Conservation (phyloP, 257 asterid genomes). For the Catharanthus roseus region DNA sequence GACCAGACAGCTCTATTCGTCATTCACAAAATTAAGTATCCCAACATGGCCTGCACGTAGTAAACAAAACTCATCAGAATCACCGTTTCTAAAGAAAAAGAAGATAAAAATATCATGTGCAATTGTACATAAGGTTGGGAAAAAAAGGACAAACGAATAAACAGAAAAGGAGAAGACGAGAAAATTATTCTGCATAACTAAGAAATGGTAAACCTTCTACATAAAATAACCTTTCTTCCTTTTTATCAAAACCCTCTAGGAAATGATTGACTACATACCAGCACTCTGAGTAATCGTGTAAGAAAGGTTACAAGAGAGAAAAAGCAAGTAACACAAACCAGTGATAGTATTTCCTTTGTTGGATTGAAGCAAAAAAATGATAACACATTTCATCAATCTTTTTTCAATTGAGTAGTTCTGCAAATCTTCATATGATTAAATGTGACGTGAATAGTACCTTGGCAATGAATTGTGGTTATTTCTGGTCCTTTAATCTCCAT, state of each 20-base stretch:
- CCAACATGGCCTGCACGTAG: constrained; percentile 49
- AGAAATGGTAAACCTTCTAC: neutral
- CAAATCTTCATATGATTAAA: constrained; percentile 3
- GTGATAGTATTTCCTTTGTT: neutral
- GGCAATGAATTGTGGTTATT: constrained; percentile 47
- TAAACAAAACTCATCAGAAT: constrained; percentile 17
- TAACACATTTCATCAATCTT: neutral
- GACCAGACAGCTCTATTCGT: constrained; percentile 19
- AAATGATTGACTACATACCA: neutral
- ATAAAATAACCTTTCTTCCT: neutral
- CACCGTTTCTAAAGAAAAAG: neutral
- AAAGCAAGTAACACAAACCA: too few species aligned
- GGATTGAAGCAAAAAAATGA: constrained; percentile 1
- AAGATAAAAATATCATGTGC: neutral
- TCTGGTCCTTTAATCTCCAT: constrained; percentile 64
- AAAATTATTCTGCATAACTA: neutral
- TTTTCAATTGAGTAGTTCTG: neutral
- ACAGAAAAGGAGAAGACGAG: neutral
- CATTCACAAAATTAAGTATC: constrained; percentile 28
- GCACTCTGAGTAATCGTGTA: neutral
- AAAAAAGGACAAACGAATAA: neutral
- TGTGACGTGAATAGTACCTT: constrained; percentile 39
- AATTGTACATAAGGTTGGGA: neutral
- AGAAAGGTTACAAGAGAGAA: too few species aligned
- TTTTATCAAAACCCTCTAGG: neutral